Evolutionary conservation across 2,329 filamentous ascomycete genomes (phyloP), one percentile per base, ranked within the genome.

Genomic region (Trichophyton benhamiae): DNA sequence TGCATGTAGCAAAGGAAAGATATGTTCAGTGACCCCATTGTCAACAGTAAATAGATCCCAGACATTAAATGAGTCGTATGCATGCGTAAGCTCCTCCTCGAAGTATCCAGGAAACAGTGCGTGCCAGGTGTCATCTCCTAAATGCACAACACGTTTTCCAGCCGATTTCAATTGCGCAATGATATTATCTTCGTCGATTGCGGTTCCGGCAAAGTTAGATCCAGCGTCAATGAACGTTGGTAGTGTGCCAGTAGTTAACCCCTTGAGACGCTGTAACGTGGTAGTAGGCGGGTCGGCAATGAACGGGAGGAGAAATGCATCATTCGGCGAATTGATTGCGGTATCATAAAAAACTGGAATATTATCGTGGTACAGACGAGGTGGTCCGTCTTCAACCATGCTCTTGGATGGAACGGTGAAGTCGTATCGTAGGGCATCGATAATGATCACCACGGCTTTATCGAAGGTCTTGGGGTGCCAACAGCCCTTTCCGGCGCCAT

Each of bases 61-160:
- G 5, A 97, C 94, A 70, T 97, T 96, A 77, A 99, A 95, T 64
- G 92, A 97, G 72, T 97, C 92, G 73, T 96, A 99, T 0, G 94
- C 84, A 67, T 81, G 84, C 67, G 91, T 96, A 61, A 96, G 83
- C 61, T 92, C 88, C 7, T 85, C 78, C 72, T 96, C 87, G 69
- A 99, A 99, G 73, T 95, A 91, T n/a, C 82, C 89, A 0, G 94
- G 94, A 71, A 97, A 99, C 15, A 99, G 78, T 49, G 89, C 82
- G 66, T 91, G 88, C 94, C 94, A 99, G 3, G 94, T 99, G 75
- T 99, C 92, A 72, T 99, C 94, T n/a, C 94, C 94, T 42, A 99
- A 78, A 69, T 99, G 95, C 4, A 91, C 94, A 66, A 99, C 83
- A 65, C 82, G 88, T 79, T 90, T 87, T 41, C 84, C 84, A 15